phyloP scores from a whole-genome alignment of 2,329 filamentous ascomycete genomes.

The Byssoonygena ceratinophila region DNA sequence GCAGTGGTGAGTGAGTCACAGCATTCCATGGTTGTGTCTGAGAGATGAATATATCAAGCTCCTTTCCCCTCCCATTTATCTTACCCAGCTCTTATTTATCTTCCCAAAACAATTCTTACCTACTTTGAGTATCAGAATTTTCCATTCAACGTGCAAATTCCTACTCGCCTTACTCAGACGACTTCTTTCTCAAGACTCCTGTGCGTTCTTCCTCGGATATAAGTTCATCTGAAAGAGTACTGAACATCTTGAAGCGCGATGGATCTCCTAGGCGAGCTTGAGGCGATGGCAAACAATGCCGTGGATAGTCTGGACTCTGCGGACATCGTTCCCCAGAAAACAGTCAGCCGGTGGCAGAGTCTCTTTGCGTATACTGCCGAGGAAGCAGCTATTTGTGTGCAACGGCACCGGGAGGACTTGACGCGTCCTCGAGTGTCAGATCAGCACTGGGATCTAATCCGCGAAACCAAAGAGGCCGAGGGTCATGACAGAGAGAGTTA shows the following conservation, averaged over 20 bases:
- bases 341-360: slow-evolving; percentile 23
- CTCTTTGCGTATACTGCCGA: slow-evolving; percentile 27
- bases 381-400: slow-evolving; percentile 27
- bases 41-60: too few species aligned
- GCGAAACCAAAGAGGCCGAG: slow-evolving; percentile 22
- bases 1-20: too few species aligned
- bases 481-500: slow-evolving; percentile 34
- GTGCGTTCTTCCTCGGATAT: too few species aligned
- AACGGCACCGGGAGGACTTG: slow-evolving; percentile 26
- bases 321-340: slow-evolving; percentile 15
- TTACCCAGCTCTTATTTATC: too few species aligned
- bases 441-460: slow-evolving; percentile 29
- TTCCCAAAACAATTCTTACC: too few species aligned
- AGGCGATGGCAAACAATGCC: slow-evolving; percentile 20
- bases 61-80: too few species aligned
- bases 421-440: slow-evolving; percentile 27
- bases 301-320: slow-evolving; percentile 8
- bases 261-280: slow-evolving; percentile 22
- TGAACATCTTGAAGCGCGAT: too few species aligned
- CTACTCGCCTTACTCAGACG: too few species aligned
- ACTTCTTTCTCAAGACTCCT: too few species aligned
- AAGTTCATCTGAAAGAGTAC: background rate
- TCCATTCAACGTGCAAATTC: too few species aligned
- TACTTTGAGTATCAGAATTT: too few species aligned
- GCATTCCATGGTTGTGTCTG: too few species aligned